Evolutionary conservation across 345 rosid genomes (phyloP).

Genomic region (Arabidopsis arenosa): DNA sequence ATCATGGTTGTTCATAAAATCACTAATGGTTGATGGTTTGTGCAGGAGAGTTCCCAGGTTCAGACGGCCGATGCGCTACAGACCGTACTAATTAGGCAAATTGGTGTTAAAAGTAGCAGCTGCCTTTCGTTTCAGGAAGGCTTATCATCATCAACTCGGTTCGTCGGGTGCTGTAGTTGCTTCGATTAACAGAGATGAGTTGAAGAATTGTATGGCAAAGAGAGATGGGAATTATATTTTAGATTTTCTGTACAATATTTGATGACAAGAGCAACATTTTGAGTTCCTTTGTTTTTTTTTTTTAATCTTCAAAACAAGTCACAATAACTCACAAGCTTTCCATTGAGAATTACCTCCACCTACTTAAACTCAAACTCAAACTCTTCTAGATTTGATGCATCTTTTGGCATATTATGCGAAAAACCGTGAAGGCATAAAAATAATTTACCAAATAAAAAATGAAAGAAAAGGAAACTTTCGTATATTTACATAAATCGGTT

Average conservation of each 20-base stretch:
- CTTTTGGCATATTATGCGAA: too few relatives aligned
- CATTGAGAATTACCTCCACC: slow-evolving; percentile 22
- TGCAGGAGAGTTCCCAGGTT: slow-evolving; percentile 95
- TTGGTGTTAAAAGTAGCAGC: slow-evolving; percentile 33
- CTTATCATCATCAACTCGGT: slow-evolving; percentile 13
- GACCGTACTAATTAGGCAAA: slow-evolving; percentile 69
- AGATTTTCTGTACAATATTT: slow-evolving; percentile 40
- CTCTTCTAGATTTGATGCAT: not conserved
- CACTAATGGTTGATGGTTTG: slow-evolving; percentile 26
- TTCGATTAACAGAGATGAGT: slow-evolving; percentile 14
- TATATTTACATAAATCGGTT: too few relatives aligned
- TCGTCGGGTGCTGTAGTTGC: slow-evolving; percentile 13
- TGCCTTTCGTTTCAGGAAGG: slow-evolving; percentile 25
- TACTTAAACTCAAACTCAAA: too few relatives aligned
- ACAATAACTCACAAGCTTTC: slow-evolving; percentile 25
- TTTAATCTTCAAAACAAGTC: not conserved
- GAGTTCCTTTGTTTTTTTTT: slow-evolving; percentile 13
- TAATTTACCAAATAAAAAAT: too few relatives aligned
- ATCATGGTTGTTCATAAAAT: slow-evolving; percentile 7
- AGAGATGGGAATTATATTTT: not conserved
- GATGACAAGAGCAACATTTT: slow-evolving; percentile 34
- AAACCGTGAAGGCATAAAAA: too few relatives aligned
- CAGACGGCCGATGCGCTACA: slow-evolving; percentile 87
- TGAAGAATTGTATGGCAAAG: slow-evolving; percentile 34
- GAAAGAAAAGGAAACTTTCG: too few relatives aligned